Base-by-base conservation (phyloP, 1,139 yeast genomes). In the Zygoascus sp. region DNA sequence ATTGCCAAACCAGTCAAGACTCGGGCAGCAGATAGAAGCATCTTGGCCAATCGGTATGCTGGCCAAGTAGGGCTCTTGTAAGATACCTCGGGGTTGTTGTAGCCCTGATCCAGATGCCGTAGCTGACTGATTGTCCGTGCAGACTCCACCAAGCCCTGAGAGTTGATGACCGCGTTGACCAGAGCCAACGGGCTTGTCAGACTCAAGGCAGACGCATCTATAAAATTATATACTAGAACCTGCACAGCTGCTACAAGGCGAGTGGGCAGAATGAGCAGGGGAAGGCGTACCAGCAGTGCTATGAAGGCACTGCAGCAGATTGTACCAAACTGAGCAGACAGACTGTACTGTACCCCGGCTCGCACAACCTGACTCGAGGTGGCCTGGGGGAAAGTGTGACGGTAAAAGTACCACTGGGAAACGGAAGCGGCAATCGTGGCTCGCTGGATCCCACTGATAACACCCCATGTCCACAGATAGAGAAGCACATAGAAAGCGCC, bases 381-480 rank as follows among this genome's bases (percentile, higher is more conserved):
- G 7, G 62, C 54, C 42, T 45, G 57, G 3, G 62, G 61, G 22
- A 50, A 51, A 7, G 54, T 55, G 38, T 59, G 63, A 1, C 68
- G 60, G 42, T 62, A 59, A 49, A 66, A 65, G 50, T 68, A 69
- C 73, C 74, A 71, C 47, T 67, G 70, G 2, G 65, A 57, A 6
- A 70, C 69, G 2, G 68, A 57, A 5, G 65, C 64, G 1, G 72
- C 55, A 2, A 68, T 55, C 2, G 68, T 56, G 22, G 61, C 59
- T 16, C 70, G 60, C 49, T 68, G 69, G 34, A 70, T 53, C 4
- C 71, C 70, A 40, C 67, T 58, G 10, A 70, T 50, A 16, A 70
- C 65, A 1, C 69, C 69, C 68, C 72, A 68, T 1, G 74, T 66
- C 75, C 75, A 70, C 30, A 71, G 51, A 50, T 66, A 70, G 64